These are phyloP conservation scores for Taphrina wiesneri DNA, from an alignment of 1,139 yeast species.

Conservation along the genomic window DNA sequence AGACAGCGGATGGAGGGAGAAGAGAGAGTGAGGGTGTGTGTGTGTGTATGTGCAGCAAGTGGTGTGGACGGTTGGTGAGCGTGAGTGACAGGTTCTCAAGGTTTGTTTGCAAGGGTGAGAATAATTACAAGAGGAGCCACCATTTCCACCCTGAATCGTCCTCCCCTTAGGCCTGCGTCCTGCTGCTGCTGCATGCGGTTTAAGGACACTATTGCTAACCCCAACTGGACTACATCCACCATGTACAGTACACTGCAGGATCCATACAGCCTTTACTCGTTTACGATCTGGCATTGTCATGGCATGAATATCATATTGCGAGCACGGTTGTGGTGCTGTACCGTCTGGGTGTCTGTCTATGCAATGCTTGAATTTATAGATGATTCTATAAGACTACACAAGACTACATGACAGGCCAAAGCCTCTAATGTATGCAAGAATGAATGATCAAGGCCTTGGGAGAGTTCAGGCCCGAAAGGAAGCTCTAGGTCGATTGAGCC, in stretches of 20 bases:
- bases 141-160: neutral
- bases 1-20: neutral
- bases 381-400: no score
- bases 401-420: no score
- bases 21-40: neutral
- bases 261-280: no score
- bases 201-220: neutral
- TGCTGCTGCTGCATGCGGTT: neutral
- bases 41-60: neutral
- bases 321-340: no score
- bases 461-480: no score
- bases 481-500: neutral
- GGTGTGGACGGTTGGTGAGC: neutral
- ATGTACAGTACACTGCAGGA: no score
- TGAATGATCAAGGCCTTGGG: neutral
- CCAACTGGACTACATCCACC: no score
- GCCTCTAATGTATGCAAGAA: no score
- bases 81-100: constrained; percentile 11
- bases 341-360: no score
- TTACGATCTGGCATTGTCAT: no score
- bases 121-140: constrained; percentile 22
- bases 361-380: no score
- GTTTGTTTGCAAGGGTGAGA: constrained; percentile 17
- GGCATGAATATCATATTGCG: no score
- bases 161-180: neutral